Conservation (phyloP, 192 early-diverging fungal species). For the Linnemannia elongata region DNA sequence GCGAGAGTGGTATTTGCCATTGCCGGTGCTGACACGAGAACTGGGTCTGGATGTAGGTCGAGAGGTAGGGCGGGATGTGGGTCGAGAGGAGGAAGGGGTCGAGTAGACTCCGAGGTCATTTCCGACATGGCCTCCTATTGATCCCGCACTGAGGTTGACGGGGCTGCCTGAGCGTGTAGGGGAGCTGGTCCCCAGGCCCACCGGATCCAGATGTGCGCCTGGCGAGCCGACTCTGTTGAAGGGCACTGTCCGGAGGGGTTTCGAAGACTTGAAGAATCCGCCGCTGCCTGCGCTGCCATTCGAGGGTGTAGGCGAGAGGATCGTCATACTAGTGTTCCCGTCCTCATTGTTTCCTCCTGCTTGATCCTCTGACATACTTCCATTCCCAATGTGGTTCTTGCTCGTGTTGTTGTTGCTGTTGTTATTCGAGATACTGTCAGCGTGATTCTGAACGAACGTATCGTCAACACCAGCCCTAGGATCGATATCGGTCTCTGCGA, state of each 20-base stretch:
- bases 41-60: slow-evolving; percentile 33
- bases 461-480: neutral
- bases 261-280: neutral
- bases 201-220: slow-evolving; percentile 27
- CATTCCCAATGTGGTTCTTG: neutral
- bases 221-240: slow-evolving; percentile 40
- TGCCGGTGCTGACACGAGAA: slow-evolving; percentile 37
- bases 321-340: neutral
- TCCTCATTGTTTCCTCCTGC: slow-evolving; percentile 1
- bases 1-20: slow-evolving; percentile 46
- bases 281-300: neutral
- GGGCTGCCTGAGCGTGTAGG: slow-evolving; percentile 48
- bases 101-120: slow-evolving; percentile 37
- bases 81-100: slow-evolving; percentile 42
- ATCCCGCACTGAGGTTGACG: slow-evolving; percentile 38
- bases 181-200: neutral
- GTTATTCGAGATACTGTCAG: neutral
- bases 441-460: neutral
- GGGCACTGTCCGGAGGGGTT: slow-evolving; percentile 15
- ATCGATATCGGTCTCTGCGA: neutral
- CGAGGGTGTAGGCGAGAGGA: slow-evolving; percentile 25
- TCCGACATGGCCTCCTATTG: slow-evolving; percentile 6
- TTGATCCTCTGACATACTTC: slow-evolving; percentile 11
- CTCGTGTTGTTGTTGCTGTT: neutral
- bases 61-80: slow-evolving; percentile 42